A percentile compares a stretch with the other conserved stretches of the same genome.
Conservation (phyloP, 2,329 filamentous ascomycete species). For the Acrocalymma vagum region DNA sequence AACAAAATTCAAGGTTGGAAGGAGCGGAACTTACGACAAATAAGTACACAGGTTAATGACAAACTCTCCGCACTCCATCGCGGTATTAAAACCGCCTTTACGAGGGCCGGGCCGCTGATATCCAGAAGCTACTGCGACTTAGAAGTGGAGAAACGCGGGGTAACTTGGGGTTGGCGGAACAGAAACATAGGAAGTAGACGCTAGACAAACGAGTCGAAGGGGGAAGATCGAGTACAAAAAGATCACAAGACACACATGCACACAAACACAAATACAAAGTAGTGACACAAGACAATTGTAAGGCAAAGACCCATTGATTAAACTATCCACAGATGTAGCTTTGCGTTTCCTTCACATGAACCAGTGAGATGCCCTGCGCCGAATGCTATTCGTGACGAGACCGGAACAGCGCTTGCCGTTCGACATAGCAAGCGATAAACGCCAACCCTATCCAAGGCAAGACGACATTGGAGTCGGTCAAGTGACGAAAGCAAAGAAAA, state of each 20-base stretch:
- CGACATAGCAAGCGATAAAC: slow-evolving; percentile 23
- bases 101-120: no score
- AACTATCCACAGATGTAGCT: slow-evolving; percentile 48
- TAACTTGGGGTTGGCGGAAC: slow-evolving; percentile 16
- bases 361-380: slow-evolving; percentile 32
- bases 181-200: not conserved
- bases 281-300: slow-evolving; percentile 24
- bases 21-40: no score
- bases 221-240: slow-evolving; percentile 1
- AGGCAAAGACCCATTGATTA: slow-evolving; percentile 41
- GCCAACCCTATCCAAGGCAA: slow-evolving; percentile 20
- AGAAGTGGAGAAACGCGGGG: slow-evolving; percentile 22
- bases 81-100: no score
- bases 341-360: slow-evolving; percentile 35
- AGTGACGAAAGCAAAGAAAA: slow-evolving; percentile 35
- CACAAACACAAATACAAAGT: slow-evolving; percentile 1
- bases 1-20: not conserved
- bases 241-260: not conserved
- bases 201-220: no score
- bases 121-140: slow-evolving; percentile 9
- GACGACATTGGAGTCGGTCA: slow-evolving; percentile 27
- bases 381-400: slow-evolving; percentile 16
- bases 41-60: no score
- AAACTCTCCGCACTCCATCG: no score
- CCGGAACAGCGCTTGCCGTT: slow-evolving; percentile 13